Conservation (phyloP, 2,329 filamentous ascomycete species). For the Diaporthe australafricana region DNA sequence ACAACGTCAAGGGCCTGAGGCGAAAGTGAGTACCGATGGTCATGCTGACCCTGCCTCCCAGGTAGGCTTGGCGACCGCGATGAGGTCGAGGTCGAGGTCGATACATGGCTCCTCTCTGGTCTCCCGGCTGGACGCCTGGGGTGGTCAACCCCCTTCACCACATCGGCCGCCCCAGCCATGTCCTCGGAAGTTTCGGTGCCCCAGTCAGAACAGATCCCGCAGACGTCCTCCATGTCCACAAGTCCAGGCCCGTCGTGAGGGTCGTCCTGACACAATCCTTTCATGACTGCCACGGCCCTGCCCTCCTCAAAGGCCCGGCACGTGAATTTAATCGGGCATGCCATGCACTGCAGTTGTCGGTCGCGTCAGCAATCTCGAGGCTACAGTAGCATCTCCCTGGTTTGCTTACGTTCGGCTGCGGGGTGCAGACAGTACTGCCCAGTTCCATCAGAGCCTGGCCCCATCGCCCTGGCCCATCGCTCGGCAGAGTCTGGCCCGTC, state of each 20-base stretch:
- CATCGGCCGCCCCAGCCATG: slow-evolving; percentile 39
- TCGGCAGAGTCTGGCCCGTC: slow-evolving; percentile 45
- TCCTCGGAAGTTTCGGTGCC: slow-evolving; percentile 54
- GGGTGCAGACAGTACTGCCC: slow-evolving; percentile 71
- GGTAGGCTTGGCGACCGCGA: slow-evolving; percentile 1
- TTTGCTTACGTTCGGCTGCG: slow-evolving; percentile 59
- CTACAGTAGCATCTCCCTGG: background rate
- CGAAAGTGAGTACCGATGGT: background rate
- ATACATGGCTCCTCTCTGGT: slow-evolving; percentile 46
- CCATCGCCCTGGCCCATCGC: slow-evolving; percentile 68
- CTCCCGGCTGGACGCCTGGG: background rate
- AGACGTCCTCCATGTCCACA: slow-evolving; percentile 63
- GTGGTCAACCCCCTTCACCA: slow-evolving; percentile 36
- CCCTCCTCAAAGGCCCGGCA: slow-evolving; percentile 66
- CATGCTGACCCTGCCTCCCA: background rate
- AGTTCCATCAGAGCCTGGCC: slow-evolving; percentile 75
- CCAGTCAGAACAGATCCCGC: slow-evolving; percentile 53
- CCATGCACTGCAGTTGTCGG: slow-evolving; percentile 50
- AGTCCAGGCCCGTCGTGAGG: slow-evolving; percentile 23
- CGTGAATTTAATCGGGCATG: slow-evolving; percentile 62
- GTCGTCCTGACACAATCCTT: background rate
- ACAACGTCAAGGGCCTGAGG: slow-evolving; percentile 48
- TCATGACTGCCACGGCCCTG: slow-evolving; percentile 44
- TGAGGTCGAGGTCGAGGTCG: slow-evolving; percentile 51
- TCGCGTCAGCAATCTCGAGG: background rate